phyloP scores from a whole-genome alignment of 108 stramenopile genomes.

The Craspedostauros australis region DNA sequence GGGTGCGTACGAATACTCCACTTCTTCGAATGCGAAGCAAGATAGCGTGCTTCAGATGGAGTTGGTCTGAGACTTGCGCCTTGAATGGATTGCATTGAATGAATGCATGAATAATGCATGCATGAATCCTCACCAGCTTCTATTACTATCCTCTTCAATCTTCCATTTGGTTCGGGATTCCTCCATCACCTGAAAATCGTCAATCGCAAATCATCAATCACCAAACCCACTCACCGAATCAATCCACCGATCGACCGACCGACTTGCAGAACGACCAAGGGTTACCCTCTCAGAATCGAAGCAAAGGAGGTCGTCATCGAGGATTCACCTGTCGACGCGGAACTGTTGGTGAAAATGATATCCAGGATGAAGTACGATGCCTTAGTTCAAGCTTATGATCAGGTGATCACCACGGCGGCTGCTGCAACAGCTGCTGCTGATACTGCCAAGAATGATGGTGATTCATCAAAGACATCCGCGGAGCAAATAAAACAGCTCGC shows the following conservation, averaged over 20 bases:
- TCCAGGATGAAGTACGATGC: slow-evolving; percentile 69
- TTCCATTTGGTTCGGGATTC: neutral
- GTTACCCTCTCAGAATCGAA: slow-evolving; percentile 77
- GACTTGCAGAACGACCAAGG: slow-evolving; percentile 62
- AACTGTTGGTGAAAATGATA: slow-evolving; percentile 49
- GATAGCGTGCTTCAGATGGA: neutral
- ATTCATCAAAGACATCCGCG: neutral
- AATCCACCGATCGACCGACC: too few species aligned
- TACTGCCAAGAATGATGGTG: neutral
- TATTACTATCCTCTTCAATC: neutral
- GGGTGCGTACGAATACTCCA: slow-evolving; percentile 46
- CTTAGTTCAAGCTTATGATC: slow-evolving; percentile 34
- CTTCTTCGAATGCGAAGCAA: neutral
- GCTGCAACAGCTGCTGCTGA: neutral
- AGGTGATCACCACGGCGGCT: slow-evolving; percentile 17
- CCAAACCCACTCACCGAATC: too few species aligned
- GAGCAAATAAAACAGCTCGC: slow-evolving; percentile 10
- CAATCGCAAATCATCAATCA: too few species aligned
- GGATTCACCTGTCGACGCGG: slow-evolving; percentile 57
- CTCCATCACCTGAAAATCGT: too few species aligned
- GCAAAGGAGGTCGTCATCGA: slow-evolving; percentile 49
- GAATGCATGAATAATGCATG: too few species aligned
- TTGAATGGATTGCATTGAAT: too few species aligned
- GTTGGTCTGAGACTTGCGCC: too few species aligned
- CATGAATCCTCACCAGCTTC: too few species aligned